phyloP scores from a whole-genome alignment of 2,329 filamentous ascomycete species.

The Sporothrix sp. region DNA sequence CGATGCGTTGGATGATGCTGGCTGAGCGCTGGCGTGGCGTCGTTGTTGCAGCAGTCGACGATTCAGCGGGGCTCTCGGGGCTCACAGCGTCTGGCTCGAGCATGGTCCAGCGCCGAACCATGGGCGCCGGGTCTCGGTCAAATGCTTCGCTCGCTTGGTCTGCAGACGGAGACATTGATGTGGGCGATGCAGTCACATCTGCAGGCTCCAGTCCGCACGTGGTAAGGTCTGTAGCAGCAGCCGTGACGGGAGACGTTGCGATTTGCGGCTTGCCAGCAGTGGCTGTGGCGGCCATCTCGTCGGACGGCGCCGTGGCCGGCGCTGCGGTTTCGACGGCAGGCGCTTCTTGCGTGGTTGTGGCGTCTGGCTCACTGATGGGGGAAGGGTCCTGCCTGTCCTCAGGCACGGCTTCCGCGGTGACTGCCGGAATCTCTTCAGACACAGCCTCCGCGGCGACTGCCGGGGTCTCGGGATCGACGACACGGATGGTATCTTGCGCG shows the following conservation, averaged over 20 bases:
- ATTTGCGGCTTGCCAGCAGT: neutral
- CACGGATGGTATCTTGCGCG: constrained; percentile 26
- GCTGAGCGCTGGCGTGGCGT: constrained; percentile 37
- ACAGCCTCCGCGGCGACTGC: too few species aligned
- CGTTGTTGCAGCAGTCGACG: constrained; percentile 19
- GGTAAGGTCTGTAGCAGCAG: neutral
- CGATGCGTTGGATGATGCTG: constrained; percentile 52
- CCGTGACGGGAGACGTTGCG: too few species aligned
- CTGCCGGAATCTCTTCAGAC: too few species aligned
- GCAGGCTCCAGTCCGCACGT: neutral
- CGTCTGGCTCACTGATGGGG: neutral
- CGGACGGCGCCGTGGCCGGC: too few species aligned
- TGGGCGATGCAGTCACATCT: neutral
- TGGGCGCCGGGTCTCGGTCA: constrained; percentile 18
- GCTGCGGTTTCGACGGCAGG: too few species aligned
- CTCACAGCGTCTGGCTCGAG: constrained; percentile 7
- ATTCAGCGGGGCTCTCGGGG: constrained; percentile 14
- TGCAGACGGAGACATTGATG: neutral
- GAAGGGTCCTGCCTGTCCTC: too few species aligned
- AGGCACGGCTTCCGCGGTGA: too few species aligned
- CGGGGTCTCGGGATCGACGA: constrained; percentile 19
- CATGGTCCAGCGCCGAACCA: constrained; percentile 29
- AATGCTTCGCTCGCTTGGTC: constrained; percentile 8
- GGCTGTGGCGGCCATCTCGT: neutral
- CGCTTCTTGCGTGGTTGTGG: too few species aligned